Percentiles rank a stretch among this genome's conserved stretches.
These are phyloP conservation scores for Orychophragmus violaceus DNA, from an alignment of 345 rosid genomes.

Conservation along the genomic window DNA sequence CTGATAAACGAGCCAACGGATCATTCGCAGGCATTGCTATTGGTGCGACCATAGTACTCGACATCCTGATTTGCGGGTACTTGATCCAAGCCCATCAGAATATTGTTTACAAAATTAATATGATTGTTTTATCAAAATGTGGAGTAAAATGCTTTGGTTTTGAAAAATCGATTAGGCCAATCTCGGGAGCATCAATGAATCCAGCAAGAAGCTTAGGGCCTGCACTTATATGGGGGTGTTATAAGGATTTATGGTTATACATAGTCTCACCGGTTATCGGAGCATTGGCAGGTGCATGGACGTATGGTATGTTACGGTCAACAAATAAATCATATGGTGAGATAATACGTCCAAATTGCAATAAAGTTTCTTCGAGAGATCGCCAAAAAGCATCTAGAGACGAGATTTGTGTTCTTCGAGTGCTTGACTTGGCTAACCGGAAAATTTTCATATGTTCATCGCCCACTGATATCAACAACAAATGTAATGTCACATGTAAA, in stretches of 20 bases:
- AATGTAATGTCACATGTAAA: slow-evolving; percentile 18
- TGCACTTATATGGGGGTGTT: slow-evolving; percentile 40
- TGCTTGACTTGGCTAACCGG: slow-evolving; percentile 5
- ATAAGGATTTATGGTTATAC: slow-evolving; percentile 43
- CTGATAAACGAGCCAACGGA: slow-evolving; percentile 24
- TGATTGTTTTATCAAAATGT: neutral
- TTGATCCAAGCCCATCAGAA: neutral
- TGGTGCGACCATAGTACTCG: slow-evolving; percentile 24
- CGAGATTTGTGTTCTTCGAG: slow-evolving; percentile 18
- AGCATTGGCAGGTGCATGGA: slow-evolving; percentile 47
- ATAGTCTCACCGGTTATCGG: slow-evolving; percentile 39
- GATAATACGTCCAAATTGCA: slow-evolving; percentile 18
- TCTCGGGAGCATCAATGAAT: slow-evolving; percentile 76
- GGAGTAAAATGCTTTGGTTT: neutral
- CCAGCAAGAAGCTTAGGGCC: slow-evolving; percentile 66
- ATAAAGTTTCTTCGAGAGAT: slow-evolving; percentile 11
- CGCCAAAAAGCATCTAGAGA: slow-evolving; percentile 18
- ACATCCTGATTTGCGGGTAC: slow-evolving; percentile 21
- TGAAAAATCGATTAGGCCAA: slow-evolving; percentile 29
- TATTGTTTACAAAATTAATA: neutral
- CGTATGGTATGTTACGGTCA: slow-evolving; percentile 37
- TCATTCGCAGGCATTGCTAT: slow-evolving; percentile 25
- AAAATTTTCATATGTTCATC: slow-evolving; percentile 23
- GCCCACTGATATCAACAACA: slow-evolving; percentile 1
- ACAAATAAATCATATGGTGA: slow-evolving; percentile 43